Base-by-base conservation (phyloP, 78 protist species). In the Bodo saltans region DNA sequence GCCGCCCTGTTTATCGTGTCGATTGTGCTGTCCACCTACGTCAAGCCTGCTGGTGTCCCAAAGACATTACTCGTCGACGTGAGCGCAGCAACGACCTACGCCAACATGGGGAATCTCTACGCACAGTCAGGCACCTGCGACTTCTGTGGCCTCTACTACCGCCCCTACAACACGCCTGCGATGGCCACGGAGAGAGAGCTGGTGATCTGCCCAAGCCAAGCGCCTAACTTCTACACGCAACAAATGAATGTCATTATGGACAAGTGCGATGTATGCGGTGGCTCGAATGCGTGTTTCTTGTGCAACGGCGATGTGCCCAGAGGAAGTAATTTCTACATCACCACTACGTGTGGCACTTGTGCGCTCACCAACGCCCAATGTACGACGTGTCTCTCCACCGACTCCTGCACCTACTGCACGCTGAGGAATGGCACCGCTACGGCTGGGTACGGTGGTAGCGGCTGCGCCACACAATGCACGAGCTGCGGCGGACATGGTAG, bases 241-340 rank as follows among this genome's bases (percentile, higher is more conserved):
- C 81, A 76, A 12, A 39, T 76, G 81, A 30, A 39, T 38, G 41
- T 30, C 69, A 2, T 37, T 3, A 39, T 60, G 34, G 81, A 76
- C 60, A 3, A 68, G 29, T 76, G 81, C 41, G 81, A 69, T 1
- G 70, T 38, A n/a, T 81, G 85, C 72, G 76, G 76, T 29, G 85
- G 85, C 37, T 3, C 30, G 68, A 71, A 42, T 34, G 68, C 3
- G 1, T 81, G 85, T 30, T 27, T 71, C 23, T 73, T 69, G 34
- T 81, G 85, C 85, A 39, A 1, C 30, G 85, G 85, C 11, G 76
- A 32, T 29, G 30, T n/a, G n/a, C 21, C 47, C 29, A 12, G 42
- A 38, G 76, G 33, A 28, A 25, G 41, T 12, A 25, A 11, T 29
- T 25, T 38, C 23, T 32, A 8, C 42, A 72, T 29, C 3, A 1